Base-by-base conservation (phyloP, 257 asterid genomes). In the Plantago major region DNA sequence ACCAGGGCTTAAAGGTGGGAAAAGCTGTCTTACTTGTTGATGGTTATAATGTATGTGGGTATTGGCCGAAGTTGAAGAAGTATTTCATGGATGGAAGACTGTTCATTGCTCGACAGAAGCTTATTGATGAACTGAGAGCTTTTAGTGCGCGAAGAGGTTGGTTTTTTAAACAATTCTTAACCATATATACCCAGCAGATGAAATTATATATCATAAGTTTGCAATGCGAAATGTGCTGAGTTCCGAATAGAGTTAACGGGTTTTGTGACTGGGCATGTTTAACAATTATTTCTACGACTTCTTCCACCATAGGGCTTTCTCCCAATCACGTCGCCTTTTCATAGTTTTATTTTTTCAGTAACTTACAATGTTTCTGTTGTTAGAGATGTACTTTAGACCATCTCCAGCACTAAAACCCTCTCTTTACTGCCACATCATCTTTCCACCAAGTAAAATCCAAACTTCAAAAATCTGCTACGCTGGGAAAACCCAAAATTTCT, bases 21-120 rank as follows among this genome's bases (percentile, higher is more conserved):
- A 71, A 68, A 49, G 97, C 99, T 9, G 99, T 92, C 70, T 80
- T 89, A 74, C 99, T 92, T 60, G 96, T 92, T 77, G 99, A 92
- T 80, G 99, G 99, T 64, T 92, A 89, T 73, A 92, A 92, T 72
- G 85, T 92, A 55, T 92, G 99, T 61, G 99, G 97, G 56, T 92
- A 84, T 75, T 92, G 99, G 99, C 76, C 86, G 0, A 92, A 92
- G 84, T 80, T 92, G 79, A 92, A 89, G 83, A 92, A 89, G 79
- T 89, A 92, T 71, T 89, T 92, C 74, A 71, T 77, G 86, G 73
- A 13, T 65, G 99, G 99, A 62, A 79, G 81, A 46, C 96, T 92
- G 45, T 94, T 81, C 69, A 75, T 89, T 71, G 96, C 97, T 77
- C 97, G 99, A 69, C 99, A 89, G 73, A 89, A 89, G 79, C 99